A percentile compares a stretch with the other conserved stretches of the same genome.
phyloP scores from a whole-genome alignment of 2,329 filamentous ascomycete genomes.

The Aspergillus sp. region DNA sequence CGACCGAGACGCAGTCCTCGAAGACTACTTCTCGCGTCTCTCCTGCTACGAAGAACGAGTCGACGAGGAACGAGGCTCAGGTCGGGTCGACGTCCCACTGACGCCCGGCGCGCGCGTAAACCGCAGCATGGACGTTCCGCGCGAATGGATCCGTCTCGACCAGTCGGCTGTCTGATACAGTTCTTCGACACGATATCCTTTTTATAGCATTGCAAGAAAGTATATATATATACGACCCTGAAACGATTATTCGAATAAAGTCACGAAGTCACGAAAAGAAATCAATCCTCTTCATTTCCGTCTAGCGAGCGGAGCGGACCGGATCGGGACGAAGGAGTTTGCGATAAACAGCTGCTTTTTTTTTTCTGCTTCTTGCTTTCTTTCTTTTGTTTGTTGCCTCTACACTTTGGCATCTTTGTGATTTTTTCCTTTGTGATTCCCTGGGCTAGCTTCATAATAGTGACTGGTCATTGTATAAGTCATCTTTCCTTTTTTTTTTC shows the following conservation, averaged over 20 bases:
- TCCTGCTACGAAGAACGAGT: conserved; percentile 65
- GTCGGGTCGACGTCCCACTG: conserved; percentile 57
- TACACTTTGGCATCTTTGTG: too few relatives aligned
- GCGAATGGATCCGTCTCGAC: conserved; percentile 52
- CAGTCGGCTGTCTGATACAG: conserved; percentile 23
- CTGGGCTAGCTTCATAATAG: neutral
- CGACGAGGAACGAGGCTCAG: conserved; percentile 50
- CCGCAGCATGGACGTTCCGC: conserved; percentile 63
- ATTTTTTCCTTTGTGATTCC: conserved; percentile 2
- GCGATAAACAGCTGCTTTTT: conserved; percentile 2
- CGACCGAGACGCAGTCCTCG: conserved; percentile 67
- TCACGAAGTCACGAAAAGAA: conserved; percentile 10
- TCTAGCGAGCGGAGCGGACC: neutral
- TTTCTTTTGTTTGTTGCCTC: too few relatives aligned
- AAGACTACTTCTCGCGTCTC: conserved; percentile 83
- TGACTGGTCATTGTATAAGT: neutral
- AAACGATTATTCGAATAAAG: neutral
- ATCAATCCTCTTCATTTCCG: neutral
- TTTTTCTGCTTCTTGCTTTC: neutral
- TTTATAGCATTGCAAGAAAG: neutral
- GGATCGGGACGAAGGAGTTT: conserved; percentile 11
- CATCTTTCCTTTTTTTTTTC: neutral
- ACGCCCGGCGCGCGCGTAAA: conserved; percentile 64
- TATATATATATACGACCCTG: conserved; percentile 4
- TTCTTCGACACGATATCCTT: too few relatives aligned